Evolutionary conservation across 176 grass and related monocot species (phyloP).

Genomic region (Oryza rufipogon): DNA sequence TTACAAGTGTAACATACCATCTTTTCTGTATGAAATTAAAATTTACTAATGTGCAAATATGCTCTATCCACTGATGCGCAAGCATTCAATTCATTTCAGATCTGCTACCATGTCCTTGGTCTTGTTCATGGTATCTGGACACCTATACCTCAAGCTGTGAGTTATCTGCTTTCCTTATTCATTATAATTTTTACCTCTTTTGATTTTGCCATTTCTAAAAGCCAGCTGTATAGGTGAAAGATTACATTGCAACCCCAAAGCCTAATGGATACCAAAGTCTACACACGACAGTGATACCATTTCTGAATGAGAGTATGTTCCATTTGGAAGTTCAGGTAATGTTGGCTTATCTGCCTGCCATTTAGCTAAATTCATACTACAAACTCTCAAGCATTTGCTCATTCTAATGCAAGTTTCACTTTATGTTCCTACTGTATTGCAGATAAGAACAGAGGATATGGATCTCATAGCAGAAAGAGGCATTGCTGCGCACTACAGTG

Average conservation of each 20-base stretch:
- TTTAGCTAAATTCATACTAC: slow-evolving; percentile 34
- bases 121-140: slow-evolving; percentile 99
- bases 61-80: slow-evolving; percentile 36
- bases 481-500: slow-evolving; percentile 95
- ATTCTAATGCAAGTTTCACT: not conserved
- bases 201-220: slow-evolving; percentile 33
- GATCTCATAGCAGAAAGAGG: slow-evolving; percentile 99
- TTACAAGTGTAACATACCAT: not conserved
- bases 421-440: slow-evolving; percentile 31
- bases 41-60: slow-evolving; percentile 42
- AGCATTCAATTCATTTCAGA: slow-evolving; percentile 61
- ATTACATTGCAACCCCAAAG: slow-evolving; percentile 98
- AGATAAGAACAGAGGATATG: slow-evolving; percentile 99
- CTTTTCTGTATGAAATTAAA: slow-evolving; percentile 39
- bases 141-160: slow-evolving; percentile 94
- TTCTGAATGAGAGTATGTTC: slow-evolving; percentile 98
- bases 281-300: slow-evolving; percentile 95
- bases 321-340: slow-evolving; percentile 96
- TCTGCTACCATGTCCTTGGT: slow-evolving; percentile 98
- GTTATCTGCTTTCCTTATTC: slow-evolving; percentile 49
- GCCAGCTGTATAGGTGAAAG: slow-evolving; percentile 72
- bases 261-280: slow-evolving; percentile 97
- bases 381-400: slow-evolving; percentile 27
- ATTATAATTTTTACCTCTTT: slow-evolving; percentile 28
- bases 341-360: not conserved